Percentiles rank a stretch among this genome's conserved stretches.
Conservation (phyloP, 192 early-diverging fungal genomes). For the Polychytrium aggregatum region DNA sequence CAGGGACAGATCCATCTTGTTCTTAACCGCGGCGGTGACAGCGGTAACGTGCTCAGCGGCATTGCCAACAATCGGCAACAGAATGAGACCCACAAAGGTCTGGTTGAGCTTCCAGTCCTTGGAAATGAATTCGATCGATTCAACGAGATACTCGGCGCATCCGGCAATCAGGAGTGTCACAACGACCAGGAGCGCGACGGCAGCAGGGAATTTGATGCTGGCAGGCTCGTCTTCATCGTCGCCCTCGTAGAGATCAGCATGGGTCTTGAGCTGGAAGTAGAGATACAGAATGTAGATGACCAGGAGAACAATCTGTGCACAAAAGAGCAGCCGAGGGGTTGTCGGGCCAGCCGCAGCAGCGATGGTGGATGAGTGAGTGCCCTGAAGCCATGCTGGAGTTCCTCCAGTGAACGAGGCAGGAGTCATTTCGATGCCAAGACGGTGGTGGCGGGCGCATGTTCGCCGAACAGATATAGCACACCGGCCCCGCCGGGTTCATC, state of each 20-base stretch:
- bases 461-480: no score
- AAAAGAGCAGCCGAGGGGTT: no score
- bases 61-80: constrained; percentile 87
- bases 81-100: constrained; percentile 85
- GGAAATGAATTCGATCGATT: constrained; percentile 66
- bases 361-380: not conserved
- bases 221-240: constrained; percentile 6
- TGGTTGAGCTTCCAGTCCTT: constrained; percentile 54
- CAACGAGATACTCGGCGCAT: constrained; percentile 77
- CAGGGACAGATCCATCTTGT: constrained; percentile 89
- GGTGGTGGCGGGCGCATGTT: no score
- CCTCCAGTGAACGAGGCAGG: no score
- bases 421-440: no score
- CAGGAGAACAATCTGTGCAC: constrained; percentile 27
- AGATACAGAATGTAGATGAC: constrained; percentile 35
- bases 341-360: no score
- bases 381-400: no score
- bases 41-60: constrained; percentile 84
- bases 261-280: constrained; percentile 82
- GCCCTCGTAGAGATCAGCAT: constrained; percentile 36
- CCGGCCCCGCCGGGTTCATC: no score
- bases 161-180: constrained; percentile 64
- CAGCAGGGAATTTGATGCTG: constrained; percentile 24
- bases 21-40: constrained; percentile 62
- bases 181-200: constrained; percentile 54